These are phyloP conservation scores for Ustanciosporium gigantosporum DNA, from an alignment of 1,284 basidiomycete genomes.

Conservation along the genomic window DNA sequence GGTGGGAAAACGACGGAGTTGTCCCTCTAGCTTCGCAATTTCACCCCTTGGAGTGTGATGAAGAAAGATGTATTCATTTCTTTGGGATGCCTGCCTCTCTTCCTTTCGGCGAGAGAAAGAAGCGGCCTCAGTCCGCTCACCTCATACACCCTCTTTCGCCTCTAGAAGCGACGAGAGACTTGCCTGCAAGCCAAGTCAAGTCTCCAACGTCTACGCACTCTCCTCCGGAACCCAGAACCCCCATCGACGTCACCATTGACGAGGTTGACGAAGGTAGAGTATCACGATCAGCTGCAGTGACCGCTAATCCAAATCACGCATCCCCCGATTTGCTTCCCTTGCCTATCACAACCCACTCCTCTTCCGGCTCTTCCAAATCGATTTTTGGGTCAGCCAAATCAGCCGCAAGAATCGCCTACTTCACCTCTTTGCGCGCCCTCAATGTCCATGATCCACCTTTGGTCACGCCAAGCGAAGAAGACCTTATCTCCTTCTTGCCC, in stretches of 20 bases:
- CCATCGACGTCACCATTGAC: no score
- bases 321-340: neutral
- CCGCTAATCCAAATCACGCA: no score
- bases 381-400: slow-evolving; percentile 6
- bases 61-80: slow-evolving; percentile 12
- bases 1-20: slow-evolving; percentile 45
- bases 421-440: slow-evolving; percentile 14
- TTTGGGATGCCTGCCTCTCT: slow-evolving; percentile 13
- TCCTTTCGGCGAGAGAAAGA: slow-evolving; percentile 4
- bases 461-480: slow-evolving; percentile 18
- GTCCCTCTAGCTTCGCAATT: slow-evolving; percentile 43
- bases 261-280: neutral
- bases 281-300: neutral
- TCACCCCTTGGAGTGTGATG: slow-evolving; percentile 33
- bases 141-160: slow-evolving; percentile 1
- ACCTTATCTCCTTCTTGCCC: slow-evolving; percentile 15
- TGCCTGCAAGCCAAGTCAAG: neutral
- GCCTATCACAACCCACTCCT: neutral
- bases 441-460: slow-evolving; percentile 8
- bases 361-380: neutral
- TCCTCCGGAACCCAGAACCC: neutral
- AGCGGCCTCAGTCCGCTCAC: slow-evolving; percentile 6
- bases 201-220: neutral
- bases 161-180: slow-evolving; percentile 5
- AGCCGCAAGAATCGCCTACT: slow-evolving; percentile 9